These are phyloP conservation scores for Piper longum DNA, from an alignment of 164 flowering plant genomes.

Conservation along the genomic window DNA sequence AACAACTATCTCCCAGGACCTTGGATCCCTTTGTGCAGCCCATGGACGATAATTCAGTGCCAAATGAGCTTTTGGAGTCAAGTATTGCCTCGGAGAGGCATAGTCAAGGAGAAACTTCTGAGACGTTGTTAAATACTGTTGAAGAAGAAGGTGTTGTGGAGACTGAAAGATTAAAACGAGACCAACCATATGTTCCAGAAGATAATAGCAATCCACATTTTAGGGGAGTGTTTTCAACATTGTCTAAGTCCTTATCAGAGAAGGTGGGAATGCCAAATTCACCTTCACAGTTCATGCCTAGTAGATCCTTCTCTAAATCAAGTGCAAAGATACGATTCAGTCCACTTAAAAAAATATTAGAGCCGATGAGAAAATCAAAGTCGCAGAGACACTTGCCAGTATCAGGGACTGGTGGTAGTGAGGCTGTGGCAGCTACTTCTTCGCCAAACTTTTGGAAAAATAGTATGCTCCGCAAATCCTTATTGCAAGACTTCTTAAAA, in stretches of 20 bases:
- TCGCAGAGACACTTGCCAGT: slow-evolving; percentile 34
- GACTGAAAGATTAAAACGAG: slow-evolving; percentile 16
- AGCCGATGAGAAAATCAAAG: slow-evolving; percentile 69
- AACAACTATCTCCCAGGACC: slow-evolving; percentile 7
- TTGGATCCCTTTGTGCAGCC: slow-evolving; percentile 8
- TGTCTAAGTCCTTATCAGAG: slow-evolving; percentile 50
- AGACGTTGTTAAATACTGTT: slow-evolving; percentile 1
- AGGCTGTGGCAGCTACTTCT: slow-evolving; percentile 5
- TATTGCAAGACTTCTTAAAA: slow-evolving; percentile 32
- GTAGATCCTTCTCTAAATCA: slow-evolving; percentile 26
- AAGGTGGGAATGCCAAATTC: slow-evolving; percentile 33
- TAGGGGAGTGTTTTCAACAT: slow-evolving; percentile 18
- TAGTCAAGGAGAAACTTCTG: slow-evolving; percentile 4
- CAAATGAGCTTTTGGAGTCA: slow-evolving; percentile 27
- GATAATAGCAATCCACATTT: slow-evolving; percentile 30
- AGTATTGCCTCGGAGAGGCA: slow-evolving; percentile 16
- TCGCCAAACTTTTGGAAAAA: slow-evolving; percentile 12
- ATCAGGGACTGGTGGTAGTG: slow-evolving; percentile 12
- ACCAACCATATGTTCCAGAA: slow-evolving; percentile 19
- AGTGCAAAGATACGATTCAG: slow-evolving; percentile 32
- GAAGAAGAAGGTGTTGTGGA: slow-evolving; percentile 9
- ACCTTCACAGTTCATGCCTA: slow-evolving; percentile 19
- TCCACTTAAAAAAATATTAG: slow-evolving; percentile 44
- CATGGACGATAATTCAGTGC: slow-evolving; percentile 3
- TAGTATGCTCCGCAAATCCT: slow-evolving; percentile 26